Evolutionary conservation across 257 asterid genomes (phyloP).

Genomic region (Penstemon newberryi): DNA sequence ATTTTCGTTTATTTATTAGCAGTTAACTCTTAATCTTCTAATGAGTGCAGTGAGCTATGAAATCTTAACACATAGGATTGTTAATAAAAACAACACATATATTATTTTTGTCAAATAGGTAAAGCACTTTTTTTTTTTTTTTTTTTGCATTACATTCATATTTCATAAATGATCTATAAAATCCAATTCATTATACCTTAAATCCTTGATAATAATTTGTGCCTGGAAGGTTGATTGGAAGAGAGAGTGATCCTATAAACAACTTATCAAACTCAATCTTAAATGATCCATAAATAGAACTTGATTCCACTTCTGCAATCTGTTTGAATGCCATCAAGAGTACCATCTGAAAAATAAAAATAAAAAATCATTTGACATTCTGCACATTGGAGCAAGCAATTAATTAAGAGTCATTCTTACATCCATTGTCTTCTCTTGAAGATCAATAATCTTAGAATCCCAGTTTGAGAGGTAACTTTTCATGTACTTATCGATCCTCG

Average conservation of each 20-base stretch:
- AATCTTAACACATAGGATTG: no score
- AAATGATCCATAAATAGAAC: slow-evolving; percentile 36
- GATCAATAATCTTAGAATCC: slow-evolving; percentile 51
- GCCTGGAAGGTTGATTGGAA: slow-evolving; percentile 65
- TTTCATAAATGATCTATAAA: not conserved
- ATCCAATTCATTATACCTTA: slow-evolving; percentile 36
- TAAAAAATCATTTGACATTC: not conserved
- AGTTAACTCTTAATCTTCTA: no score
- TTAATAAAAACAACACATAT: not conserved
- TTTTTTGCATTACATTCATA: not conserved
- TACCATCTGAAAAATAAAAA: slow-evolving; percentile 47
- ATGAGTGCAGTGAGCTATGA: no score
- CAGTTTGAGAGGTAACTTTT: slow-evolving; percentile 53
- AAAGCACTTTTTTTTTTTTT: no score
- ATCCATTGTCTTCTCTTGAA: slow-evolving; percentile 67
- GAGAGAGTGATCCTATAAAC: slow-evolving; percentile 56
- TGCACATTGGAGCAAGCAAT: not conserved
- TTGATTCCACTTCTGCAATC: slow-evolving; percentile 44
- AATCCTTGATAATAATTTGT: slow-evolving; percentile 54
- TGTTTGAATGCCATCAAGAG: slow-evolving; percentile 46
- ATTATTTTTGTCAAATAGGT: no score
- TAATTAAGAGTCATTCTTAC: slow-evolving; percentile 30
- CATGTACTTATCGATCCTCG: slow-evolving; percentile 52
- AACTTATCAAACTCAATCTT: slow-evolving; percentile 55
- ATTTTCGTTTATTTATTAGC: no score